Base-by-base conservation (phyloP, 495 filamentous ascomycete genomes). In the Talaromyces stipitatus region DNA sequence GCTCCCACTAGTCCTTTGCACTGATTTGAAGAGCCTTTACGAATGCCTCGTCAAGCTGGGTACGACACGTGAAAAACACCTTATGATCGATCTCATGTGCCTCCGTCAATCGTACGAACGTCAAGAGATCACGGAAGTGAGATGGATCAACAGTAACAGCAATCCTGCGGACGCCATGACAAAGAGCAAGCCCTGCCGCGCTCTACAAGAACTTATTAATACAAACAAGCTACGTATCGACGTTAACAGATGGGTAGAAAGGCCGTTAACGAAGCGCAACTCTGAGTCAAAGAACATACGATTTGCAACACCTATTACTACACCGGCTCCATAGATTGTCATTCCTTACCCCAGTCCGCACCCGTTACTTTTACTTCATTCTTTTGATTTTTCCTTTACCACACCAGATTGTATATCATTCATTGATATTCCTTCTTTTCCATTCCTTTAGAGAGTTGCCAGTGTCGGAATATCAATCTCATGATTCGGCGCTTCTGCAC, bases 131-230 rank as follows among this genome's bases (percentile, higher is more conserved):
- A 50, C 50, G 30, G 29, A 65, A 27, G 30, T 65, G 12, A 52
- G 26, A 56, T 65, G 47, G 55, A 61, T 65, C 24, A 52, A 54
- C 22, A 33, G 51, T 5, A 24, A 58, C 46, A 28, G 12, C 29
- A 65, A 65, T 52, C 55, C 48, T 9, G 33, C 33, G 4, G 30
- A 65, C 30, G 11, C 58, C 20, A 65, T 62, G 52, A 65, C 45
- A 8, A 65, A 65, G 38, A 2, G 5, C 3, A 63, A 57, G 22
- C 30, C 30, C 0, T 54, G 30, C 33, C 41, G 27, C 10, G 27
- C 36, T n/a, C 22, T 64, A 16, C 30, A 57, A 36, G 6, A 53
- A 2, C 46, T 64, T 10, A 60, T 64, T 27, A 38, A 64, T 55
- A 60, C 43, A 24, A 64, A 64, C 30, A 50, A 10, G 3, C 4